Percentiles rank a stretch among this genome's conserved stretches.
Conservation (phyloP, 768 basidiomycete genomes). For the Suillus lakei region DNA sequence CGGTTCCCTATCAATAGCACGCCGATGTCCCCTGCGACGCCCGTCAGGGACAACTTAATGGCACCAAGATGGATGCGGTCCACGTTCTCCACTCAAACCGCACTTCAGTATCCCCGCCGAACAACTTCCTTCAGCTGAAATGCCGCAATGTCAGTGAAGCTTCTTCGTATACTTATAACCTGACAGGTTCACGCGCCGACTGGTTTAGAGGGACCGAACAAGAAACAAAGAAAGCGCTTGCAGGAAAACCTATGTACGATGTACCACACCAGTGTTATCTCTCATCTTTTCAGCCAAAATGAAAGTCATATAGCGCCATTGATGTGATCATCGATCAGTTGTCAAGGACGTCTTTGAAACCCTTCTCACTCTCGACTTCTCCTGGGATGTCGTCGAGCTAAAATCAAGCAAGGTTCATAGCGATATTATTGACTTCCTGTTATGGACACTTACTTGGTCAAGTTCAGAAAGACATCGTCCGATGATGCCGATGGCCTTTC, state of each 20-base stretch:
- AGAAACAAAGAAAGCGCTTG: neutral
- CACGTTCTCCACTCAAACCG: neutral
- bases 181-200: neutral
- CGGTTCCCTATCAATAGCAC: neutral
- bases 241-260: neutral
- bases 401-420: neutral
- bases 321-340: too few species aligned
- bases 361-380: constrained; percentile 64
- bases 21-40: neutral
- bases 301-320: neutral
- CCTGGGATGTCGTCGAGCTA: constrained; percentile 69
- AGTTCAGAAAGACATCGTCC: constrained; percentile 79
- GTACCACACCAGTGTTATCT: neutral
- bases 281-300: neutral
- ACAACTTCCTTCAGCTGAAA: neutral
- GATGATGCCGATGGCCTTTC: constrained; percentile 76
- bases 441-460: constrained; percentile 59
- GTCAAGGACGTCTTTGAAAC: constrained; percentile 46
- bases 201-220: neutral
- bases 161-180: neutral
- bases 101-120: neutral
- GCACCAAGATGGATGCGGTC: neutral
- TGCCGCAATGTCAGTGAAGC: neutral
- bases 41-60: neutral
- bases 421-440: neutral